A percentile compares a stretch with the other conserved stretches of the same genome.
phyloP scores from a whole-genome alignment of 495 filamentous ascomycete genomes.

The Tirmania nivea region DNA sequence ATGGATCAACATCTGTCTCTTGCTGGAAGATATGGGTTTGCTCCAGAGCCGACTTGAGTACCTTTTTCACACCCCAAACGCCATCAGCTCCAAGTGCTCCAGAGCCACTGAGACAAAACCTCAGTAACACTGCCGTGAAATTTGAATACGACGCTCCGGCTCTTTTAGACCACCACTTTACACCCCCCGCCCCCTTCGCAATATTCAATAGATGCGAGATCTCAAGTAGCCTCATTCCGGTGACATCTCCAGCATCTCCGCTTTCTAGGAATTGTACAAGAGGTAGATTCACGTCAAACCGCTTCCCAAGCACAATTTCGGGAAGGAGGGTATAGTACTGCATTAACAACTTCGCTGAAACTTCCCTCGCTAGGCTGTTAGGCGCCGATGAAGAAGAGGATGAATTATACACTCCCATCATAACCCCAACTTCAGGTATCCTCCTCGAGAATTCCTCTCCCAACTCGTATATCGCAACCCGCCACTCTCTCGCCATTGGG shows the following conservation, averaged over 20 bases:
- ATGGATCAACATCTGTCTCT: constrained; percentile 9
- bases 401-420: constrained; percentile 4
- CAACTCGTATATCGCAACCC: constrained; percentile 39
- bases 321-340: constrained; percentile 67
- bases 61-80: neutral
- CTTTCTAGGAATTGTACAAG: constrained; percentile 7
- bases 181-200: constrained; percentile 13
- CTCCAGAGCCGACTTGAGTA: neutral
- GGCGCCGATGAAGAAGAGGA: neutral
- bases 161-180: constrained; percentile 20
- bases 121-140: neutral
- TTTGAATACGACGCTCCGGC: neutral
- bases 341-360: constrained; percentile 46
- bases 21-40: constrained; percentile 12
- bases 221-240: constrained; percentile 10
- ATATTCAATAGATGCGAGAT: constrained; percentile 15
- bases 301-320: constrained; percentile 55
- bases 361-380: constrained; percentile 48
- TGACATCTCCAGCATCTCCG: neutral
- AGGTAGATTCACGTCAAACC: constrained; percentile 43
- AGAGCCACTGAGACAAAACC: too few relatives aligned
- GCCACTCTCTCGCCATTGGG: constrained; percentile 33
- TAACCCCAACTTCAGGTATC: constrained; percentile 38
- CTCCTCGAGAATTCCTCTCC: constrained; percentile 53
- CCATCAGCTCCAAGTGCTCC: too few relatives aligned